Conservation (phyloP, 495 filamentous ascomycete species). For the Penicillium lagena region DNA sequence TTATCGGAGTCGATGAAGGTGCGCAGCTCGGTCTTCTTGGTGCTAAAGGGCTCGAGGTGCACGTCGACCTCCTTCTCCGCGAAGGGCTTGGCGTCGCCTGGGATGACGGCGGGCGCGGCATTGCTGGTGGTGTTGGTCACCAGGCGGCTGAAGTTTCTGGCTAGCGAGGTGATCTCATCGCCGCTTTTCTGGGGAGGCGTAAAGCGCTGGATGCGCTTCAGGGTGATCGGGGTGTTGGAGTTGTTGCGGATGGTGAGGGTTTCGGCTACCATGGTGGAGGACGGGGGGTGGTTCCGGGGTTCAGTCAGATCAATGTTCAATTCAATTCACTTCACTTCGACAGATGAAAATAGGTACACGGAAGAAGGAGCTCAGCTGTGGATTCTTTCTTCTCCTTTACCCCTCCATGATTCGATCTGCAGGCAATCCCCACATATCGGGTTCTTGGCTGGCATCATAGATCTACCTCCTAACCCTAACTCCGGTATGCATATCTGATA, state of each 20-base stretch:
- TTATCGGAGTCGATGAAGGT: slow-evolving; percentile 37
- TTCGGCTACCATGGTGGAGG: slow-evolving; percentile 33
- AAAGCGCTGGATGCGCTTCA: slow-evolving; percentile 73
- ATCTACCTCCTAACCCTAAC: too few relatives aligned
- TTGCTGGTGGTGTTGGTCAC: slow-evolving; percentile 38
- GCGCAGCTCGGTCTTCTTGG: slow-evolving; percentile 47
- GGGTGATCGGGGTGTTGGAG: slow-evolving; percentile 61
- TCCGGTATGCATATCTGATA: too few relatives aligned
- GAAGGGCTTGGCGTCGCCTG: slow-evolving; percentile 48
- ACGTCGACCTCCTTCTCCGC: slow-evolving; percentile 48
- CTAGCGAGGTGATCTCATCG: slow-evolving; percentile 36
- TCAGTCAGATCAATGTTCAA: too few relatives aligned
- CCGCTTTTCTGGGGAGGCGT: slow-evolving; percentile 39
- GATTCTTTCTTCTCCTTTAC: not conserved
- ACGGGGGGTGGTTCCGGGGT: too few relatives aligned
- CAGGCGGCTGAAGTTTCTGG: slow-evolving; percentile 45
- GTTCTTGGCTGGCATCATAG: too few relatives aligned
- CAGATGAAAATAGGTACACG: not conserved
- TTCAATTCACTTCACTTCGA: not conserved
- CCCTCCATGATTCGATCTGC: slow-evolving; percentile 12
- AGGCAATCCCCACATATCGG: slow-evolving; percentile 4
- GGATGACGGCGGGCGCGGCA: slow-evolving; percentile 34
- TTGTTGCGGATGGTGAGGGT: slow-evolving; percentile 80
- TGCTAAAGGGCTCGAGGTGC: slow-evolving; percentile 51
- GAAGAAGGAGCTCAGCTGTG: not conserved